These are phyloP conservation scores for Podila epigama DNA, from an alignment of 192 early-diverging fungal species.

Conservation along the genomic window DNA sequence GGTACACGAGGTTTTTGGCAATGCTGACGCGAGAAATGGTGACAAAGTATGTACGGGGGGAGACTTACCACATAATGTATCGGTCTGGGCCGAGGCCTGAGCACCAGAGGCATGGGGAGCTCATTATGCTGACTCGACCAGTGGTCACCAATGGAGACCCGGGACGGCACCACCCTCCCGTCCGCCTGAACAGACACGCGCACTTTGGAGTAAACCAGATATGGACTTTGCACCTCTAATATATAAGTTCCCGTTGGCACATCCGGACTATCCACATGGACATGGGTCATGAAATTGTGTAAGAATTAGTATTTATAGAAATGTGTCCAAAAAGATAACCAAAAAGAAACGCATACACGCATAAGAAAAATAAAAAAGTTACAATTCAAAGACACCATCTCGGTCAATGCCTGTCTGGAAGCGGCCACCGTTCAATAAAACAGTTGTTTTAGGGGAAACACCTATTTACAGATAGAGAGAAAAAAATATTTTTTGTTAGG, in stretches of 20 bases:
- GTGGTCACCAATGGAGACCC: conserved; percentile 19
- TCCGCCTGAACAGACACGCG: not conserved
- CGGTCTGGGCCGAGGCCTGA: conserved; percentile 22
- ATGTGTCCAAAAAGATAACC: not conserved
- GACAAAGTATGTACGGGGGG: not conserved
- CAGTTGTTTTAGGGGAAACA: conserved; percentile 17
- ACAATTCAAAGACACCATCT: conserved; percentile 24
- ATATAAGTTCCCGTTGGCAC: conserved; percentile 17
- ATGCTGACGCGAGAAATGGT: not conserved
- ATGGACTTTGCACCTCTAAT: conserved; percentile 19
- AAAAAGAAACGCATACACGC: not conserved
- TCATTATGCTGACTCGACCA: conserved; percentile 1
- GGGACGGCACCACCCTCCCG: conserved; percentile 3
- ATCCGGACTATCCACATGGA: conserved; percentile 1
- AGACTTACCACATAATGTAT: conserved; percentile 22
- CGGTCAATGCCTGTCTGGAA: conserved; percentile 3
- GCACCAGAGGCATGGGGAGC: conserved; percentile 12
- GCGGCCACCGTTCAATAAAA: conserved; percentile 7
- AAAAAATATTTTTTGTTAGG: not conserved
- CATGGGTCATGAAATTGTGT: not conserved
- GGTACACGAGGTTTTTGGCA: not conserved
- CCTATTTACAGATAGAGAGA: conserved; percentile 3
- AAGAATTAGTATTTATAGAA: not conserved
- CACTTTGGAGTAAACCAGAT: conserved; percentile 22
- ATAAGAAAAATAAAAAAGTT: not conserved